Percentiles rank a stretch among this genome's conserved stretches.
phyloP scores from a whole-genome alignment of 495 filamentous ascomycete species.

The Aspergillus nidulans region DNA sequence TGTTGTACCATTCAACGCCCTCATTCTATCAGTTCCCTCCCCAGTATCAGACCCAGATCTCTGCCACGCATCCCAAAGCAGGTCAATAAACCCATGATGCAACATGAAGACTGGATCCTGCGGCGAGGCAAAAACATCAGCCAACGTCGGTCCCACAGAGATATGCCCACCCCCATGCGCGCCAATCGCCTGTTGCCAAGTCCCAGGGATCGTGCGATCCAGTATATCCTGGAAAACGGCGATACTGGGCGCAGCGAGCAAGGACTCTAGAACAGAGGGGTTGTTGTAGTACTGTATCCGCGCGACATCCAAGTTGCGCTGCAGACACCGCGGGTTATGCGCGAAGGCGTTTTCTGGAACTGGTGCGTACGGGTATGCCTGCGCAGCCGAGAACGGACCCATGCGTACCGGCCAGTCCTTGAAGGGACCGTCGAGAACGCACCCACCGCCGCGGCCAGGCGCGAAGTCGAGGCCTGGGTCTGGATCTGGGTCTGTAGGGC shows the following conservation, averaged over 20 bases:
- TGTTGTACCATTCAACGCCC: slow-evolving; percentile 27
- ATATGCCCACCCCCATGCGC: slow-evolving; percentile 28
- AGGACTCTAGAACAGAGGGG: slow-evolving; percentile 9
- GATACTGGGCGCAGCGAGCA: slow-evolving; percentile 17
- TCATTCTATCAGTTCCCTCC: slow-evolving; percentile 7
- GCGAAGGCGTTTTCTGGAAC: slow-evolving; percentile 21
- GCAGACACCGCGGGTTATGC: slow-evolving; percentile 63
- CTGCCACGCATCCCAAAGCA: slow-evolving; percentile 58
- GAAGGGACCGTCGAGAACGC: slow-evolving; percentile 59
- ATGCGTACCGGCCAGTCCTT: slow-evolving; percentile 37
- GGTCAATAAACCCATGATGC: slow-evolving; percentile 54
- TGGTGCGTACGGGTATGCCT: slow-evolving; percentile 20
- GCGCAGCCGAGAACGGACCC: slow-evolving; percentile 43
- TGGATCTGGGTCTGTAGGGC: not conserved
- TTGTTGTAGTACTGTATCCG: slow-evolving; percentile 21
- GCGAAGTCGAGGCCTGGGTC: slow-evolving; percentile 29
- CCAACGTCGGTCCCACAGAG: slow-evolving; percentile 22
- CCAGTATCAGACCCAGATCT: slow-evolving; percentile 3
- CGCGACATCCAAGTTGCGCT: slow-evolving; percentile 28
- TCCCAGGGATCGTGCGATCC: slow-evolving; percentile 21
- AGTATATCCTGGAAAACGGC: slow-evolving; percentile 21
- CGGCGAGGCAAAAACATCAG: slow-evolving; percentile 28
- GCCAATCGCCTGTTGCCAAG: no score
- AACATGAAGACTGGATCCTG: slow-evolving; percentile 55
- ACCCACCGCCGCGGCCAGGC: slow-evolving; percentile 59